Evolutionary conservation across 306 rosid species (phyloP).

Genomic region (Comarum palustre): DNA sequence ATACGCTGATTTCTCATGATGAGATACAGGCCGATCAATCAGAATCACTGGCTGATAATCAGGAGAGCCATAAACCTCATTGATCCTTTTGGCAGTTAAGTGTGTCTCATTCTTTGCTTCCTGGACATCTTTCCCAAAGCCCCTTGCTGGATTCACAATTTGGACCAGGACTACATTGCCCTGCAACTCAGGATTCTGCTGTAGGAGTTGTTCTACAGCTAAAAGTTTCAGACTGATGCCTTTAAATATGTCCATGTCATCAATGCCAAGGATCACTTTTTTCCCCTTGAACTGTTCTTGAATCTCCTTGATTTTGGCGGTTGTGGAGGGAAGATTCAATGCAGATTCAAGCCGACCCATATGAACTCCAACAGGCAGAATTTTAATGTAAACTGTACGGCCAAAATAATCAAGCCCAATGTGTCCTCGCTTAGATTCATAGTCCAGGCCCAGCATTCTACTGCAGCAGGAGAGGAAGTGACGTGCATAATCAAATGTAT

Average conservation of each 20-base stretch:
- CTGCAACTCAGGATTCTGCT: conserved; percentile 52
- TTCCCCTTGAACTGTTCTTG: conserved; percentile 59
- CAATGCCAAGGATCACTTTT: conserved; percentile 48
- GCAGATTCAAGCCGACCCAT: conserved; percentile 80
- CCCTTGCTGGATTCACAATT: conserved; percentile 86
- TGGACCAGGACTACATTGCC: conserved; percentile 70
- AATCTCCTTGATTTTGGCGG: conserved; percentile 59
- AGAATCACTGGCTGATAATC: conserved; percentile 63
- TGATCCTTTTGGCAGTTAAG: conserved; percentile 56
- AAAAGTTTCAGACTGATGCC: conserved; percentile 78
- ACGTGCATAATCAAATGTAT: conserved; percentile 84
- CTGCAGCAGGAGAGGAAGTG: conserved; percentile 95
- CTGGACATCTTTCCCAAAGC: conserved; percentile 75
- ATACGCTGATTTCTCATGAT: conserved; percentile 73
- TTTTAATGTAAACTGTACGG: conserved; percentile 74
- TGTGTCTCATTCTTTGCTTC: conserved; percentile 67
- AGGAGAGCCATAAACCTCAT: conserved; percentile 49
- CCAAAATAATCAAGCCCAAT: conserved; percentile 87
- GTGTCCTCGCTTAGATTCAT: conserved; percentile 88
- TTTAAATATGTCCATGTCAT: conserved; percentile 86
- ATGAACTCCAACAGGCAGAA: conserved; percentile 84
- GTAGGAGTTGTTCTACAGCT: conserved; percentile 73
- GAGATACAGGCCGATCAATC: conserved; percentile 70
- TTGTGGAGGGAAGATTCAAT: conserved; percentile 55
- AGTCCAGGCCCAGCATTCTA: conserved; percentile 86